Percentiles rank a stretch among this genome's conserved stretches.
phyloP scores from a whole-genome alignment of 768 basidiomycete species.

The Suillus cothurnatus region DNA sequence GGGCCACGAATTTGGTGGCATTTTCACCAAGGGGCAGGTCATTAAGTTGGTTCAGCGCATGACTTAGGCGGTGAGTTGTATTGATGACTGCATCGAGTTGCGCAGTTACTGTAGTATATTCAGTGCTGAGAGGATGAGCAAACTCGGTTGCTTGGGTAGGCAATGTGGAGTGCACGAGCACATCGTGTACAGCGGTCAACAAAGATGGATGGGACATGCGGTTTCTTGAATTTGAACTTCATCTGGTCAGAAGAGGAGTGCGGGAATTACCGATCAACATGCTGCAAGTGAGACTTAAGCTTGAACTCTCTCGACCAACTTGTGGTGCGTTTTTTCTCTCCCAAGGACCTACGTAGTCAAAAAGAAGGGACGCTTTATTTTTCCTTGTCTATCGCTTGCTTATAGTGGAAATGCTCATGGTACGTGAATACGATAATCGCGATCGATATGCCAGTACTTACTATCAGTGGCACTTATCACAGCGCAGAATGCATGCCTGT shows the following conservation, averaged over 20 bases:
- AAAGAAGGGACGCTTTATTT: background rate
- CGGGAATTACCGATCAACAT: background rate
- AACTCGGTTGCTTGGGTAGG: slow-evolving; percentile 20
- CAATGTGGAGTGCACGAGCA: slow-evolving; percentile 29
- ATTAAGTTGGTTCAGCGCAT: slow-evolving; percentile 53
- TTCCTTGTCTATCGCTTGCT: background rate
- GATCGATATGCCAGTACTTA: no score
- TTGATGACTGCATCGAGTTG: slow-evolving; percentile 54
- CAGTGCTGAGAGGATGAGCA: slow-evolving; percentile 30
- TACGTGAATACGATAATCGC: background rate
- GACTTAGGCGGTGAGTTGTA: slow-evolving; percentile 51
- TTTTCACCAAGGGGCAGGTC: slow-evolving; percentile 48
- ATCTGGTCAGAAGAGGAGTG: background rate
- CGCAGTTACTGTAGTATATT: slow-evolving; percentile 22
- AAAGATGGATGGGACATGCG: slow-evolving; percentile 23
- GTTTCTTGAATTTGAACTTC: background rate
- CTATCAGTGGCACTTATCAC: no score
- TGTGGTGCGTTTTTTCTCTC: background rate
- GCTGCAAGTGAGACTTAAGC: background rate
- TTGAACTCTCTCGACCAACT: no score
- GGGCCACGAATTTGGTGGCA: slow-evolving; percentile 68
- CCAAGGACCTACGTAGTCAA: background rate
- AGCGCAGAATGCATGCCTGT: background rate
- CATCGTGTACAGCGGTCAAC: slow-evolving; percentile 30
- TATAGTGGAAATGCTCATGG: background rate